Percentiles rank a stretch among this genome's conserved stretches.
Evolutionary conservation across 169 alveolate species (phyloP).

Genomic region (Plasmodium cynomolgi): DNA sequence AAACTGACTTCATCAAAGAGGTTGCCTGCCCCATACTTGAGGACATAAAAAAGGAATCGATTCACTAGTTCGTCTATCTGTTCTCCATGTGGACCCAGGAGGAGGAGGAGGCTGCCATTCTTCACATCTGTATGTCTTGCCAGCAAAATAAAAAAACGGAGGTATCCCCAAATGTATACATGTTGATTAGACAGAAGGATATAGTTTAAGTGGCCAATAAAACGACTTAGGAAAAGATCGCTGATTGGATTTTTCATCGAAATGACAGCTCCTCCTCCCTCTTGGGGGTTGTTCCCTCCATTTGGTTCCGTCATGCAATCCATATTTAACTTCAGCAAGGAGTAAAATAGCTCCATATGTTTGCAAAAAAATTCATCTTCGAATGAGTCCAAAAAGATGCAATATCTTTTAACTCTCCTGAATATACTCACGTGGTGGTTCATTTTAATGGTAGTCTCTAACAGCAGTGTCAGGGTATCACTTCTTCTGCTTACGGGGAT

Average conservation of each 20-base stretch:
- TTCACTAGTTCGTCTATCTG: background rate
- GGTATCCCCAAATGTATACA: slow-evolving; percentile 19
- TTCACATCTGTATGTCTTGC: background rate
- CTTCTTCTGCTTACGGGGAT: slow-evolving; percentile 54
- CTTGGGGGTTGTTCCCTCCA: background rate
- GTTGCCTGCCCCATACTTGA: slow-evolving; percentile 1
- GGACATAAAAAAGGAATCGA: slow-evolving; percentile 3
- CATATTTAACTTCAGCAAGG: background rate
- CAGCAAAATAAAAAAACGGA: slow-evolving; percentile 21
- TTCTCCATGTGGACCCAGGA: background rate
- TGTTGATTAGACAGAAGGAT: background rate
- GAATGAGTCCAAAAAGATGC: slow-evolving; percentile 19
- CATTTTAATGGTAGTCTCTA: slow-evolving; percentile 6
- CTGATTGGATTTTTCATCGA: background rate
- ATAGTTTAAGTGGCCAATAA: slow-evolving; percentile 5
- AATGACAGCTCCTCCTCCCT: background rate
- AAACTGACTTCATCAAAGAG: background rate
- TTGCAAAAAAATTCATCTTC: slow-evolving; percentile 26
- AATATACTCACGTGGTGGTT: slow-evolving; percentile 1
- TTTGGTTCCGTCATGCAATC: background rate
- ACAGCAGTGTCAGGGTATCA: background rate
- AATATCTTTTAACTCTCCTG: background rate
- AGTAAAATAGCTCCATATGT: background rate
- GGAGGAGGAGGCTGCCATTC: background rate
- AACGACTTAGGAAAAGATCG: background rate